Percentiles rank a stretch among this genome's conserved stretches.
Conservation (phyloP, 2,329 filamentous ascomycete genomes). For the Leptographium lundbergii region DNA sequence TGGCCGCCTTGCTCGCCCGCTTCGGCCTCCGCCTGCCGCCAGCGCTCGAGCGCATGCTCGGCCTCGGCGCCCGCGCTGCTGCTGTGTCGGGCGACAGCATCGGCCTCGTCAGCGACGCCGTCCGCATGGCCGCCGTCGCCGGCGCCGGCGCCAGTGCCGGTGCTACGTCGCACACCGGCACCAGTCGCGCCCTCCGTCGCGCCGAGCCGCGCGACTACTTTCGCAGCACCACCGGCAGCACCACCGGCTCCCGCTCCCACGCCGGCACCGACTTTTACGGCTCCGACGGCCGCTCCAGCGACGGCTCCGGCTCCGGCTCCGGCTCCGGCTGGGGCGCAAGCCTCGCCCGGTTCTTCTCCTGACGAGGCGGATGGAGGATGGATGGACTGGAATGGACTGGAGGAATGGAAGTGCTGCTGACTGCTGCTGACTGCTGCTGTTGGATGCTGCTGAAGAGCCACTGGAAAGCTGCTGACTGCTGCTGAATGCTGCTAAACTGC, state of each 20-base stretch:
- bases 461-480: no score
- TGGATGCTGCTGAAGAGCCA: no score
- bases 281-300: not conserved
- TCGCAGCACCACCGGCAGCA: conserved; percentile 15
- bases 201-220: conserved; percentile 19
- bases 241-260: conserved; percentile 8
- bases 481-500: no score
- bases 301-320: not conserved
- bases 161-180: conserved; percentile 9
- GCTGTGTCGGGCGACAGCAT: conserved; percentile 34
- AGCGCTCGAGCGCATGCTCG: conserved; percentile 45
- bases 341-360: conserved; percentile 7
- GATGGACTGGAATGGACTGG: no score
- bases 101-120: conserved; percentile 41
- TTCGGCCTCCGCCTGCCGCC: conserved; percentile 69
- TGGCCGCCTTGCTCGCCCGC: conserved; percentile 63
- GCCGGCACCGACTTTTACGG: not conserved
- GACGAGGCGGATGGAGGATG: not conserved
- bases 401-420: no score
- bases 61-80: conserved; percentile 36
- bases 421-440: no score
- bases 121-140: conserved; percentile 34
- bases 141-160: conserved; percentile 9
- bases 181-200: no score
- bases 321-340: not conserved